phyloP scores from a whole-genome alignment of 345 rosid genomes.

The Eucalyptus pauciflora region DNA sequence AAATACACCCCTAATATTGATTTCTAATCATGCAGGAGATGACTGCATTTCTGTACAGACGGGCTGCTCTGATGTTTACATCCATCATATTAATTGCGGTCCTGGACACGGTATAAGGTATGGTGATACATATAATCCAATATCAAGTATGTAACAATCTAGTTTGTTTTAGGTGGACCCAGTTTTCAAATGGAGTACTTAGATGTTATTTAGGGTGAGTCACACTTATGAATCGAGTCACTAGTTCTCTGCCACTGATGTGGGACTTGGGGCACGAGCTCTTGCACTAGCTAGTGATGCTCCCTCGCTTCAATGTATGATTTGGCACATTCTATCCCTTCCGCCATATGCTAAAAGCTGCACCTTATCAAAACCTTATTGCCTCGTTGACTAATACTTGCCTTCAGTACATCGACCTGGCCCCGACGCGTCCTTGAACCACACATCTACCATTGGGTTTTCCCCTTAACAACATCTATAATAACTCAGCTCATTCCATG shows the following conservation, averaged over 20 bases:
- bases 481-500: not conserved
- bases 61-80: conserved; percentile 67
- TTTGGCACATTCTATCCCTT: not conserved
- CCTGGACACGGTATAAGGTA: conserved; percentile 98
- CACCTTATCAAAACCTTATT: not conserved
- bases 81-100: conserved; percentile 72
- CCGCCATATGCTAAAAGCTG: not conserved
- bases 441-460: not conserved
- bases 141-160: not conserved
- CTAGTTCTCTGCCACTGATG: not conserved
- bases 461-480: accelerated
- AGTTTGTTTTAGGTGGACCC: not conserved
- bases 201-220: not conserved
- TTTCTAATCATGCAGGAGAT: conserved; percentile 40
- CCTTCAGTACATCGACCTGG: not conserved
- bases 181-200: not conserved
- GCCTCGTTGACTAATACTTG: not conserved
- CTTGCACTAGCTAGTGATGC: not conserved
- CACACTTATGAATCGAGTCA: not conserved
- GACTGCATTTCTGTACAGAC: conserved; percentile 89
- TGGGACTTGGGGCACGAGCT: not conserved
- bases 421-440: not conserved
- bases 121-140: not conserved
- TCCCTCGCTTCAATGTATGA: not conserved
- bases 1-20: not conserved